These are phyloP conservation scores for Dendryphion nanum DNA, from an alignment of 2,329 filamentous ascomycete genomes.

Conservation along the genomic window DNA sequence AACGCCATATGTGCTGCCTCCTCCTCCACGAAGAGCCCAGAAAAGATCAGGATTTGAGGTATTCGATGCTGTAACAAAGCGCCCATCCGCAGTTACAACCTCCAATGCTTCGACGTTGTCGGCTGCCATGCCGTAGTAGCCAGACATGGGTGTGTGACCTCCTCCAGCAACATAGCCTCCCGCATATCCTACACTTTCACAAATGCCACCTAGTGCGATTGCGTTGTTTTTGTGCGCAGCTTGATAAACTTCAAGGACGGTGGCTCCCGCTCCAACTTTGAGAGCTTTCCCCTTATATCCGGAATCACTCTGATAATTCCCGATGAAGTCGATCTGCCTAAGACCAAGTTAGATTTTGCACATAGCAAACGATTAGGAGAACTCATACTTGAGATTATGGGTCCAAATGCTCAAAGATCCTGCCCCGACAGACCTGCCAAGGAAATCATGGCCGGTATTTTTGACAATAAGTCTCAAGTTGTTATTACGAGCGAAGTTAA, in stretches of 20 bases:
- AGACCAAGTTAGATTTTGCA: too few species aligned
- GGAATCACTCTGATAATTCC: constrained; percentile 4
- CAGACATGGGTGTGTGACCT: constrained; percentile 53
- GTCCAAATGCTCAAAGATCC: constrained; percentile 9
- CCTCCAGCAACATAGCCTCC: constrained; percentile 43
- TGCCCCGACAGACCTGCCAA: constrained; percentile 5
- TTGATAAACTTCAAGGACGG: constrained; percentile 9
- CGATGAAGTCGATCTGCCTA: constrained; percentile 5
- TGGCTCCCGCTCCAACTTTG: constrained; percentile 11
- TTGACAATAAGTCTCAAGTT: constrained; percentile 14
- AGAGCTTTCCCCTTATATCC: constrained; percentile 10
- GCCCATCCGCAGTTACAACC: constrained; percentile 12
- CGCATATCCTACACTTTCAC: constrained; percentile 47
- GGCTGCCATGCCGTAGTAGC: constrained; percentile 37
- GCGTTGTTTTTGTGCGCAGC: constrained; percentile 5
- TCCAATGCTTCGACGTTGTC: constrained; percentile 16
- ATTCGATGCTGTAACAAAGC: constrained; percentile 8
- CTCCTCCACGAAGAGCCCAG: constrained; percentile 23
- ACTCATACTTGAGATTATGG: constrained; percentile 11
- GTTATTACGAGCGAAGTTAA: constrained; percentile 11
- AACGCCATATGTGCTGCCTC: constrained; percentile 17
- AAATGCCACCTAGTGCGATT: constrained; percentile 10
- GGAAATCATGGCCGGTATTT: constrained; percentile 14
- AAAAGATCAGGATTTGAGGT: constrained; percentile 15
- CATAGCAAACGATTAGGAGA: too few species aligned